These are phyloP conservation scores for Heterobasidion annosum DNA, from an alignment of 1,284 basidiomycete genomes.

Conservation along the genomic window DNA sequence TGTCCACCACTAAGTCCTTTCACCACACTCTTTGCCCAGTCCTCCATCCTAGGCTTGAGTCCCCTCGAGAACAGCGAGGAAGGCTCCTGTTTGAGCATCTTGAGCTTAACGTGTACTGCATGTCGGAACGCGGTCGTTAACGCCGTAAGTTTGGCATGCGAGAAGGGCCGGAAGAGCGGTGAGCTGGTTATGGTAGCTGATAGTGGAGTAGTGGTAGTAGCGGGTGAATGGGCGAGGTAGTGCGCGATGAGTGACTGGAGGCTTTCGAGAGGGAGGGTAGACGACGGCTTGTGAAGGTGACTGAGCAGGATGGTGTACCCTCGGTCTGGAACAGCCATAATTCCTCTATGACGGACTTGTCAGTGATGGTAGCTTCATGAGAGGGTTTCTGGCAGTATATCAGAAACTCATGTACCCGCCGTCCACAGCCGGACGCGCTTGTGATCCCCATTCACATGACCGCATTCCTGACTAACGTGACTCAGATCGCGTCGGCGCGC, in stretches of 20 bases:
- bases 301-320: constrained; percentile 46
- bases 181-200: constrained; percentile 58
- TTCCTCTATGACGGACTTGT: neutral
- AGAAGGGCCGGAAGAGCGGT: constrained; percentile 43
- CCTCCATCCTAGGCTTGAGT: constrained; percentile 27
- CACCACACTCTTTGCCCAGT: constrained; percentile 50
- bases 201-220: constrained; percentile 50
- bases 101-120: constrained; percentile 48
- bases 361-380: no score
- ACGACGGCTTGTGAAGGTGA: constrained; percentile 43
- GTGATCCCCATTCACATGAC: neutral
- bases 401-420: no score
- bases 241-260: constrained; percentile 55
- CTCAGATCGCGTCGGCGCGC: neutral
- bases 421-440: neutral
- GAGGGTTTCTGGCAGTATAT: no score
- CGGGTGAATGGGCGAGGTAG: constrained; percentile 39
- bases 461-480: neutral
- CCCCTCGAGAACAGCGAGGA: constrained; percentile 34
- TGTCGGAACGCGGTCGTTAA: constrained; percentile 53
- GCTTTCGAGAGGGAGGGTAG: constrained; percentile 36
- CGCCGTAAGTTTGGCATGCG: constrained; percentile 39
- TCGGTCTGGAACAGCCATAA: constrained; percentile 19
- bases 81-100: constrained; percentile 25
- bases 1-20: constrained; percentile 58